These are phyloP conservation scores for Speleostelium caveatum DNA, from an alignment of 78 protist species.

Conservation along the genomic window DNA sequence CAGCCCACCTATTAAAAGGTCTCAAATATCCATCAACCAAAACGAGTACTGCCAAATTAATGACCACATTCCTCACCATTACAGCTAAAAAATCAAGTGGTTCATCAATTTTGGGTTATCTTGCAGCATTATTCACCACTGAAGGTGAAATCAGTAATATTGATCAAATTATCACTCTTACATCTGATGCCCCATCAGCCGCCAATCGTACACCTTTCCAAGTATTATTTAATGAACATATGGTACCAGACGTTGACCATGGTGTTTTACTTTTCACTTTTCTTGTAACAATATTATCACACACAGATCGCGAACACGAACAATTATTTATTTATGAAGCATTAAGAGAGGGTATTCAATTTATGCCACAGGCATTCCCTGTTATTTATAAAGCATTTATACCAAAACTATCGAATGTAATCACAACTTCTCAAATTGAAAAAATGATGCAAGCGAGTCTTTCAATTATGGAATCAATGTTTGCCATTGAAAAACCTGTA, in stretches of 20 bases:
- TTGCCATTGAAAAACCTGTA: conserved; percentile 38
- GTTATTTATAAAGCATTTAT: conserved; percentile 59
- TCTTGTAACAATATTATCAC: conserved; percentile 43
- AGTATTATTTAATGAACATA: conserved; percentile 42
- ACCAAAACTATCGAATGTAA: conserved; percentile 51
- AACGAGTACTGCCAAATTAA: conserved; percentile 36
- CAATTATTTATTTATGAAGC: conserved; percentile 74
- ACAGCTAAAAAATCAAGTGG: conserved; percentile 38
- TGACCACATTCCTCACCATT: conserved; percentile 46
- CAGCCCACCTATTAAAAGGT: conserved; percentile 49
- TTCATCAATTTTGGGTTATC: conserved; percentile 18
- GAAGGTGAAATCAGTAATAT: conserved; percentile 49
- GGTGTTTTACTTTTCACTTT: conserved; percentile 43
- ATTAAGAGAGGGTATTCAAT: conserved; percentile 66
- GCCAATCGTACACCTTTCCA: not conserved
- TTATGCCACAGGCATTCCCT: conserved; percentile 78
- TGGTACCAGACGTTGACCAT: conserved; percentile 57
- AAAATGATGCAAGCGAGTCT: conserved; percentile 63
- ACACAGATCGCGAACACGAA: conserved; percentile 75
- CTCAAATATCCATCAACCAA: conserved; percentile 59
- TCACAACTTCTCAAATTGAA: conserved; percentile 57
- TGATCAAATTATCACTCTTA: conserved; percentile 30
- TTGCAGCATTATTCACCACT: conserved; percentile 46
- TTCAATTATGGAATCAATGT: conserved; percentile 61
- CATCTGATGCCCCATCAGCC: conserved; percentile 6